These are phyloP conservation scores for Phlebiopsis flavidoalba DNA, from an alignment of 768 basidiomycete species.

Conservation along the genomic window DNA sequence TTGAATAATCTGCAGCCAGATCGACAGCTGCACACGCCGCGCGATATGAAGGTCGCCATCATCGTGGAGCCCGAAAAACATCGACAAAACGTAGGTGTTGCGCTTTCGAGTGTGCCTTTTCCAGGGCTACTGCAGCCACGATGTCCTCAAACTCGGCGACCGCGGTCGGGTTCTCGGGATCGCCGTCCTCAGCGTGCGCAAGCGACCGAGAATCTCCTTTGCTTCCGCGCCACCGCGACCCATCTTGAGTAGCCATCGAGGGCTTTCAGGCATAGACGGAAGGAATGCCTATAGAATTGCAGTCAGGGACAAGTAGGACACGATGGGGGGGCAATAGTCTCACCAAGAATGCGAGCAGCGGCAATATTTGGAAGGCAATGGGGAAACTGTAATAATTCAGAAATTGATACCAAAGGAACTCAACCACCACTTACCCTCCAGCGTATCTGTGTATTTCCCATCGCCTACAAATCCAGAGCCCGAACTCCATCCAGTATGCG, in stretches of 20 bases:
- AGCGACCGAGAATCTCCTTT: conserved; percentile 28
- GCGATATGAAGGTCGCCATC: conserved; percentile 37
- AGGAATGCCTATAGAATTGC: not conserved
- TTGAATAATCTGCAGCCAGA: conserved; percentile 43
- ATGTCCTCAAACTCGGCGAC: conserved; percentile 34
- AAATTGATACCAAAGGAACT: not conserved
- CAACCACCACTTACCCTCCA: conserved; percentile 24
- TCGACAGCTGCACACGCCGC: conserved; percentile 36
- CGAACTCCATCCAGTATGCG: conserved; percentile 43
- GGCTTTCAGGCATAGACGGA: conserved; percentile 14
- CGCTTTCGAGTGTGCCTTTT: conserved; percentile 34
- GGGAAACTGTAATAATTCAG: conserved; percentile 28
- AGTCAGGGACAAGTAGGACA: not conserved
- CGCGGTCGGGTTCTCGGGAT: conserved; percentile 20
- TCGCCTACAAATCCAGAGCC: conserved; percentile 39
- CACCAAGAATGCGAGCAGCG: conserved; percentile 34
- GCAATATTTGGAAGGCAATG: conserved; percentile 40
- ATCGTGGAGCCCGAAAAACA: conserved; percentile 34
- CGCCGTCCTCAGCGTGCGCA: conserved; percentile 27
- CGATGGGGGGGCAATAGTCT: conserved; percentile 19
- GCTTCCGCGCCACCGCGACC: conserved; percentile 33
- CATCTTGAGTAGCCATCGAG: conserved; percentile 35
- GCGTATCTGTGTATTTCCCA: conserved; percentile 32
- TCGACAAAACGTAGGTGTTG: conserved; percentile 38
- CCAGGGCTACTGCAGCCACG: conserved; percentile 32